Evolutionary conservation across 768 basidiomycete species (phyloP).

Genomic region (Trametopsis cervina): DNA sequence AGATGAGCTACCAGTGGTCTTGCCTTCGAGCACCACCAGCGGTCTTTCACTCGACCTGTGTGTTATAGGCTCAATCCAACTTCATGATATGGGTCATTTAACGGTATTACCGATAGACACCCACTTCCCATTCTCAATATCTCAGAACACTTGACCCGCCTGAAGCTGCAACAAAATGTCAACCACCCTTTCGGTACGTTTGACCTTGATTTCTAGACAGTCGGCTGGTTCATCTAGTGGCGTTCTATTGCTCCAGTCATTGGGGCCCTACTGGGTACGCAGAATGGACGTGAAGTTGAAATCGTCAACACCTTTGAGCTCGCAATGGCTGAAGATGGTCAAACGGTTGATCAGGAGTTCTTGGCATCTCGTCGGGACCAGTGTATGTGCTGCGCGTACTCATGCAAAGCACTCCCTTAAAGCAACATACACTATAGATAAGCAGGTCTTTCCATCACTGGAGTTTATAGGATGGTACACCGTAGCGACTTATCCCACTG

Average conservation of each 20-base stretch:
- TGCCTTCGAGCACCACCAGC: constrained; percentile 64
- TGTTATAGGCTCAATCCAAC: too few relatives aligned
- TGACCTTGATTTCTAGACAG: not conserved
- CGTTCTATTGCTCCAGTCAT: constrained; percentile 50
- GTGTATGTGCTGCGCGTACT: constrained; percentile 43
- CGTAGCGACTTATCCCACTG: constrained; percentile 65
- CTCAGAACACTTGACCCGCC: constrained; percentile 89
- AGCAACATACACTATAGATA: constrained; percentile 55
- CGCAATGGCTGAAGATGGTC: constrained; percentile 50
- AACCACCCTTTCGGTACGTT: constrained; percentile 57
- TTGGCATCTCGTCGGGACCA: constrained; percentile 80
- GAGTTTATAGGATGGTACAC: constrained; percentile 99
- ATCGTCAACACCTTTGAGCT: constrained; percentile 97
- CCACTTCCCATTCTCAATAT: constrained; percentile 95
- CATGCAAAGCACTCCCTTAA: too few relatives aligned
- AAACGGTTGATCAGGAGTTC: constrained; percentile 74
- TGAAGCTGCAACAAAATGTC: constrained; percentile 64
- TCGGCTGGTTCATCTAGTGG: not conserved
- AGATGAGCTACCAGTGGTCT: constrained; percentile 68
- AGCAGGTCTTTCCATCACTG: constrained; percentile 95
- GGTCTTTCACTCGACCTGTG: constrained; percentile 72
- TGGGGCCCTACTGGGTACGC: constrained; percentile 90
- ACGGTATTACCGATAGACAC: constrained; percentile 76
- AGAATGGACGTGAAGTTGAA: constrained; percentile 91
- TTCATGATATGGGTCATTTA: too few relatives aligned